Conservation (phyloP, 768 basidiomycete species). For the Neoboletus magnificus region DNA sequence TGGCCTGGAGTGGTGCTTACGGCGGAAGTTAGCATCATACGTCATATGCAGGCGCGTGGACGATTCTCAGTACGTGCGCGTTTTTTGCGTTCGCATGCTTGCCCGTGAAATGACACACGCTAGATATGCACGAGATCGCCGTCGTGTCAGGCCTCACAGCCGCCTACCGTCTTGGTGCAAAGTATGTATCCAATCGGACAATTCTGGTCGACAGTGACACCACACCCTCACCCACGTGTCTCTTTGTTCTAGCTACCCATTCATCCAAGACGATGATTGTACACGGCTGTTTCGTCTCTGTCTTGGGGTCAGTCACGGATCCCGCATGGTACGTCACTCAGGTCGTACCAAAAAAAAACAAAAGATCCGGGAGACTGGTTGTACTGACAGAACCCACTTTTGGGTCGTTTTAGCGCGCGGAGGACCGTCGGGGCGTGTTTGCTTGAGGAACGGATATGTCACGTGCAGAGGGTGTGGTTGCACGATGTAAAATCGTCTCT, state of each 20-base stretch:
- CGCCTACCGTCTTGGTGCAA: background rate
- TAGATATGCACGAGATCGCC: constrained; percentile 2
- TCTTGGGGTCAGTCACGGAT: background rate
- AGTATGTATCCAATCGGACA: background rate
- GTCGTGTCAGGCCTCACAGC: background rate
- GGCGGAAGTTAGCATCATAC: background rate
- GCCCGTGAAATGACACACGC: background rate
- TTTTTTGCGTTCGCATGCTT: background rate
- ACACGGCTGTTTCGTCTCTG: background rate
- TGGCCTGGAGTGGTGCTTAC: background rate
- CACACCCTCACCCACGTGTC: background rate
- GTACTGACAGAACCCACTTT: background rate
- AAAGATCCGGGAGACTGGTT: background rate
- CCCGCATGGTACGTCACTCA: background rate
- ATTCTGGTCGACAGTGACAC: background rate
- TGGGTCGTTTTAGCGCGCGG: background rate
- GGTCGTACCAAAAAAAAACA: background rate
- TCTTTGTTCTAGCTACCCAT: background rate
- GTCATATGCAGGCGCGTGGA: constrained; percentile 1
- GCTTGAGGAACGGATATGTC: background rate
- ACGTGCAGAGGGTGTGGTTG: background rate
- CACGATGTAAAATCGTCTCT: background rate
- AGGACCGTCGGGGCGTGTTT: background rate
- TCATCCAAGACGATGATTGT: background rate
- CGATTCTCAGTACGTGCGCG: background rate